These are phyloP conservation scores for Colletotrichum simmondsii DNA, from an alignment of 2,329 filamentous ascomycete species.

Conservation along the genomic window DNA sequence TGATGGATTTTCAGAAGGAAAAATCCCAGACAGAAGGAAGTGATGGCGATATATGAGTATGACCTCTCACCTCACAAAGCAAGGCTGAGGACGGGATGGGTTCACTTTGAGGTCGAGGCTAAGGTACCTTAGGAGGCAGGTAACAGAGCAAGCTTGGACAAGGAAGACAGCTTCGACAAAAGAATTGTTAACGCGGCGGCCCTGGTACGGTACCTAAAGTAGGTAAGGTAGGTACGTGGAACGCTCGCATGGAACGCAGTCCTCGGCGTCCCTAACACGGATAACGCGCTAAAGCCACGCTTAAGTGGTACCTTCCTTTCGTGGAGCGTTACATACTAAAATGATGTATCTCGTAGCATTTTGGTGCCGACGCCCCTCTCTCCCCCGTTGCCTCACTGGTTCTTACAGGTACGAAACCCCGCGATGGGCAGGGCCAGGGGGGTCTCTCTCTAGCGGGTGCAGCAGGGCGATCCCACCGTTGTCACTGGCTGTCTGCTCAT, in stretches of 20 bases:
- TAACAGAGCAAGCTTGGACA: neutral
- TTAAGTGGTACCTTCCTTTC: constrained; percentile 17
- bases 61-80: constrained; percentile 3
- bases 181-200: constrained; percentile 30
- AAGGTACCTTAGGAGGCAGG: neutral
- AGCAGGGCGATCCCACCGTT: constrained; percentile 31
- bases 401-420: constrained; percentile 31
- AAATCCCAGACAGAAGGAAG: neutral
- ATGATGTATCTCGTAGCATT: constrained; percentile 24
- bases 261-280: constrained; percentile 13
- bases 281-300: constrained; percentile 22
- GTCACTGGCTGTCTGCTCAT: constrained; percentile 12
- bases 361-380: neutral
- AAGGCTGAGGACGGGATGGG: constrained; percentile 15
- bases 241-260: neutral
- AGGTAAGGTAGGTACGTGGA: neutral
- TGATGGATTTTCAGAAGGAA: neutral
- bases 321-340: neutral
- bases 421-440: constrained; percentile 32
- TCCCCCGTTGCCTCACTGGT: constrained; percentile 16
- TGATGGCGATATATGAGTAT: constrained; percentile 11
- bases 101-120: constrained; percentile 21
- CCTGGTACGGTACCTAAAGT: neutral
- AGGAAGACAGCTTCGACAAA: constrained; percentile 6
- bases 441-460: constrained; percentile 30